phyloP scores from a whole-genome alignment of 2,329 filamentous ascomycete genomes.

The Penicillium capsulatum region DNA sequence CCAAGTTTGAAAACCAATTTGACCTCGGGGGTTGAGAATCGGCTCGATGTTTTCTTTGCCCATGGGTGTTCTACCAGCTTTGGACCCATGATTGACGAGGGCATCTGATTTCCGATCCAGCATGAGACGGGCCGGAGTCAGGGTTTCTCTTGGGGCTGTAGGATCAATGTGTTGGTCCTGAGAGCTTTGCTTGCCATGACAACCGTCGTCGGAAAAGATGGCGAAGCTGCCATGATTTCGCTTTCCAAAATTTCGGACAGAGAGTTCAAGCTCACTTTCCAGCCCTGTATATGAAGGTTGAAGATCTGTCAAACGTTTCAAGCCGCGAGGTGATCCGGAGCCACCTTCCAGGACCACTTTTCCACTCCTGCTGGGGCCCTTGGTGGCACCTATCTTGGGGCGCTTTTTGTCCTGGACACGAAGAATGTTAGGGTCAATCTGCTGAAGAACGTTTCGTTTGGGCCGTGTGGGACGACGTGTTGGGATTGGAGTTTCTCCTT shows the following conservation, averaged over 20 bases:
- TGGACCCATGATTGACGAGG: conserved; percentile 11
- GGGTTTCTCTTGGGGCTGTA: conserved; percentile 8
- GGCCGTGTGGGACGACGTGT: conserved; percentile 32
- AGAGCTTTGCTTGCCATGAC: conserved; percentile 4
- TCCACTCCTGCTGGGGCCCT: conserved; percentile 7
- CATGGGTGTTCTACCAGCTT: conserved; percentile 7
- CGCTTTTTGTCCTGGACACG: conserved; percentile 27
- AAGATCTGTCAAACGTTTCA: conserved; percentile 16
- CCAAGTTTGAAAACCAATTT: conserved; percentile 26
- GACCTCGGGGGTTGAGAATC: conserved; percentile 23
- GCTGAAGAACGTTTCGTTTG: conserved; percentile 29
- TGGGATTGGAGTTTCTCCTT: conserved; percentile 44
- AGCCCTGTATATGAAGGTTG: conserved; percentile 22
- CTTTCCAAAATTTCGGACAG: conserved; percentile 28
- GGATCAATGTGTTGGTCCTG: conserved; percentile 9
- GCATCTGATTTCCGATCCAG: conserved; percentile 20
- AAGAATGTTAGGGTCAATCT: conserved; percentile 33
- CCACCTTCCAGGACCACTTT: conserved; percentile 17
- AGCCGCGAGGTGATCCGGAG: conserved; percentile 16
- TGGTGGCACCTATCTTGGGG: conserved; percentile 14
- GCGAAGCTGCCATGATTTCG: conserved; percentile 30
- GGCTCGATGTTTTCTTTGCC: conserved; percentile 42
- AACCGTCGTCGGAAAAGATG: conserved; percentile 38
- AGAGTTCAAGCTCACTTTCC: conserved; percentile 34
- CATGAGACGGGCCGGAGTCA: conserved; percentile 21